Evolutionary conservation across 2,329 filamentous ascomycete genomes (phyloP).

Genomic region (Cryoendolithus antarcticus): DNA sequence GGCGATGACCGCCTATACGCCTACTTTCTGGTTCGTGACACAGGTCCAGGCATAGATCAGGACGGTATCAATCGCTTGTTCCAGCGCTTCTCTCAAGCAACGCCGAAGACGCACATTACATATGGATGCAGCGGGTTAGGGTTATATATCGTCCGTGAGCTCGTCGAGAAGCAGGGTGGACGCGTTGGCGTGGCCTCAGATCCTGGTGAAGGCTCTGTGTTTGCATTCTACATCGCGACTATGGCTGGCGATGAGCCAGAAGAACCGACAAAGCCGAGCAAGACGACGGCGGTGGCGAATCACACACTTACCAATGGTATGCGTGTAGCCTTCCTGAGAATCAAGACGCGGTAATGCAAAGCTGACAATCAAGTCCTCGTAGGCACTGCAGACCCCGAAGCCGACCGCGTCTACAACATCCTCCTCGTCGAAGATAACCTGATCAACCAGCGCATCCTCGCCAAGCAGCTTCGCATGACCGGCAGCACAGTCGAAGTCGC

Average conservation of each 20-base stretch:
- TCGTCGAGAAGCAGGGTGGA: constrained; percentile 58
- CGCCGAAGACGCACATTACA: constrained; percentile 52
- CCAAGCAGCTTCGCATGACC: constrained; percentile 26
- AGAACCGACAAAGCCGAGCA: no score
- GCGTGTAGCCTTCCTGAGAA: no score
- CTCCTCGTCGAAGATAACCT: constrained; percentile 21
- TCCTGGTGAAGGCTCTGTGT: constrained; percentile 58
- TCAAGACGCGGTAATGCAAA: no score
- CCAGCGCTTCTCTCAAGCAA: constrained; percentile 57
- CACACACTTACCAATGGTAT: no score
- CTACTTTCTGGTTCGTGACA: constrained; percentile 26
- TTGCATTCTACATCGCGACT: constrained; percentile 60
- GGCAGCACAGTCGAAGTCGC: constrained; percentile 27
- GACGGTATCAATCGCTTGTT: constrained; percentile 42
- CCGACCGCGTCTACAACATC: no score
- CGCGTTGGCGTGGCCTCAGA: constrained; percentile 56
- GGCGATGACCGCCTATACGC: constrained; percentile 11
- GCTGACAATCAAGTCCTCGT: background rate
- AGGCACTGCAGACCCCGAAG: no score
- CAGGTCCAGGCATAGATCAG: constrained; percentile 28
- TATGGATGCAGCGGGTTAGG: constrained; percentile 63
- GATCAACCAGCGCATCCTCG: constrained; percentile 29
- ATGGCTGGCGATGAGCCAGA: no score
- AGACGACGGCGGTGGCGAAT: no score
- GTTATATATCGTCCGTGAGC: constrained; percentile 54